Evolutionary conservation across 2,329 filamentous ascomycete genomes (phyloP).

Genomic region (Hirsutella thompsonii): DNA sequence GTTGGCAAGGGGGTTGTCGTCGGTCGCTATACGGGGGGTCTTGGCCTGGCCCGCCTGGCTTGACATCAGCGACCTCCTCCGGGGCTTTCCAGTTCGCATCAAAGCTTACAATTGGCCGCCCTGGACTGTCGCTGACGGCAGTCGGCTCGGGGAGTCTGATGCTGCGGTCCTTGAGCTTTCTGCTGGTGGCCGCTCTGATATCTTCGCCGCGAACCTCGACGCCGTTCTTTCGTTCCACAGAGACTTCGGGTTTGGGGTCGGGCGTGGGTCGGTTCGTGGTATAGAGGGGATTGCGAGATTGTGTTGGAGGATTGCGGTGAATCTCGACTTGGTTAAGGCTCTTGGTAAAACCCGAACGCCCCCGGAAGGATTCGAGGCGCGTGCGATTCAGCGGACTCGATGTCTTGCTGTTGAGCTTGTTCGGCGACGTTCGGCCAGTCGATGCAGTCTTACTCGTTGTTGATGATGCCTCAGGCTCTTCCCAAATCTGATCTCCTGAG

Average conservation of each 20-base stretch:
- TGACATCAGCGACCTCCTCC: constrained; percentile 59
- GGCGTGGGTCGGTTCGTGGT: constrained; percentile 45
- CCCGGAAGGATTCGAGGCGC: constrained; percentile 26
- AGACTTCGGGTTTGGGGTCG: constrained; percentile 19
- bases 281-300: constrained; percentile 72
- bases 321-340: constrained; percentile 53
- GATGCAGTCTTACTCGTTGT: constrained; percentile 2
- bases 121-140: constrained; percentile 79
- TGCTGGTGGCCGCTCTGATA: constrained; percentile 81
- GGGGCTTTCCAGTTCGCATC: constrained; percentile 68
- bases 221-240: constrained; percentile 56
- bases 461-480: constrained; percentile 54
- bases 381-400: constrained; percentile 17
- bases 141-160: constrained; percentile 77
- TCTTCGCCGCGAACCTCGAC: constrained; percentile 78
- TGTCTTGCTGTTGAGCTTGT: constrained; percentile 19
- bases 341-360: constrained; percentile 21
- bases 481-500: constrained; percentile 73
- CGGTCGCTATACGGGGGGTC: constrained; percentile 7
- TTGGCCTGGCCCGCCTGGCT: constrained; percentile 17
- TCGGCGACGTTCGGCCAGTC: constrained; percentile 17
- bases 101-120: constrained; percentile 96
- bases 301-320: constrained; percentile 69
- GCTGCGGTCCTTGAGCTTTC: constrained; percentile 77
- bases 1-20: constrained; percentile 13